Percentiles rank a stretch among this genome's conserved stretches.
Evolutionary conservation across 306 rosid genomes (phyloP).

Genomic region (Citrullus mucosospermus): DNA sequence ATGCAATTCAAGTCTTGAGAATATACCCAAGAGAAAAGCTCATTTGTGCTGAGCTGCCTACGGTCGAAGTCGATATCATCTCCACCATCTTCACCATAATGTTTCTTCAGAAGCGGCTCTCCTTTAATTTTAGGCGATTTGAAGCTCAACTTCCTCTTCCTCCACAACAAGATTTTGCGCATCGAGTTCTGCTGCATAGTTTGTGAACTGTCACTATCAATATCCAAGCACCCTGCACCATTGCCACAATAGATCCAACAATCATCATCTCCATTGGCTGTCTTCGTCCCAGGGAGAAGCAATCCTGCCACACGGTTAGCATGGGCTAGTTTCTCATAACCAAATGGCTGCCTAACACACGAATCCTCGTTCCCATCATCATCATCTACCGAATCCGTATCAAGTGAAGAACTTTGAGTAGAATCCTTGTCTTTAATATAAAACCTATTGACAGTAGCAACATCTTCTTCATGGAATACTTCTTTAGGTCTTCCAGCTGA

Average conservation of each 20-base stretch:
- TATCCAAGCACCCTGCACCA: constrained; percentile 1
- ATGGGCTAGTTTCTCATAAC: constrained; percentile 18
- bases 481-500: constrained; percentile 19
- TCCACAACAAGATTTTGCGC: constrained; percentile 19
- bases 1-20: background rate
- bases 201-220: constrained; percentile 2
- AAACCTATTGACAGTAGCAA: constrained; percentile 11
- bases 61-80: constrained; percentile 28
- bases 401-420: constrained; percentile 11
- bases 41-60: constrained; percentile 23
- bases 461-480: background rate
- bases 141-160: constrained; percentile 25
- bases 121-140: constrained; percentile 18
- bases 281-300: background rate
- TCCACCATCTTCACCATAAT: constrained; percentile 28
- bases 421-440: constrained; percentile 10
- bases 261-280: constrained; percentile 14
- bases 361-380: constrained; percentile 5
- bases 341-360: constrained; percentile 7
- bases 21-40: constrained; percentile 15
- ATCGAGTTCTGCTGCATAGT: constrained; percentile 1
- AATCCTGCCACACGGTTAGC: constrained; percentile 17
- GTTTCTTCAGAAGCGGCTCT: constrained; percentile 28
- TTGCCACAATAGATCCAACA: constrained; percentile 17
- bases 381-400: constrained; percentile 14